phyloP scores from a whole-genome alignment of 495 filamentous ascomycete genomes.

The Clohesyomyces aquaticus region DNA sequence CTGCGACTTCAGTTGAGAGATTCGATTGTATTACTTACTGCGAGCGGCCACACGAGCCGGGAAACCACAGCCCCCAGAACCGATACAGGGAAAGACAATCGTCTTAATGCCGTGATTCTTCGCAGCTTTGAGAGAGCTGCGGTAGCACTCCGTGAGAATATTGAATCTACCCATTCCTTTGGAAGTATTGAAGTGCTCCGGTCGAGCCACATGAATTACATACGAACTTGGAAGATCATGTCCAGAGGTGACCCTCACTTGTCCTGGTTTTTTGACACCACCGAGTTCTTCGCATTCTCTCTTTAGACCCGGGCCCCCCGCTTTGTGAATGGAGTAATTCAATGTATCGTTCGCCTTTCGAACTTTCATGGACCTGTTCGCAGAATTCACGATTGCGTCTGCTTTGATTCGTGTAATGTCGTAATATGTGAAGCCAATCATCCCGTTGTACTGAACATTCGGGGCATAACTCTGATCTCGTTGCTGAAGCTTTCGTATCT shows the following conservation, averaged over 20 bases:
- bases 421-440: conserved; percentile 23
- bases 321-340: conserved; percentile 25
- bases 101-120: conserved; percentile 26
- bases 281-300: conserved; percentile 19
- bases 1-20: not conserved
- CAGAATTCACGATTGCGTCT: conserved; percentile 36
- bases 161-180: conserved; percentile 15
- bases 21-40: not conserved
- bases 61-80: conserved; percentile 31
- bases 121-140: conserved; percentile 18
- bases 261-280: conserved; percentile 11
- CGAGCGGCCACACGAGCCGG: conserved; percentile 23
- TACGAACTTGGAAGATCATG: conserved; percentile 9
- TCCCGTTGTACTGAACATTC: conserved; percentile 29
- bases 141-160: conserved; percentile 34
- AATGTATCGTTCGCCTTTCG: conserved; percentile 2
- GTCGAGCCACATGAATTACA: conserved; percentile 34
- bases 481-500: conserved; percentile 16
- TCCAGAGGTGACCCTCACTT: conserved; percentile 8
- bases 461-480: conserved; percentile 30
- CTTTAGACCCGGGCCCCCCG: conserved; percentile 27
- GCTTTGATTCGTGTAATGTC: conserved; percentile 29
- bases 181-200: conserved; percentile 22
- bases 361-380: conserved; percentile 15
- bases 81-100: conserved; percentile 33